These are phyloP conservation scores for Leptographium procerum DNA, from an alignment of 2,329 filamentous ascomycete species.

Conservation along the genomic window DNA sequence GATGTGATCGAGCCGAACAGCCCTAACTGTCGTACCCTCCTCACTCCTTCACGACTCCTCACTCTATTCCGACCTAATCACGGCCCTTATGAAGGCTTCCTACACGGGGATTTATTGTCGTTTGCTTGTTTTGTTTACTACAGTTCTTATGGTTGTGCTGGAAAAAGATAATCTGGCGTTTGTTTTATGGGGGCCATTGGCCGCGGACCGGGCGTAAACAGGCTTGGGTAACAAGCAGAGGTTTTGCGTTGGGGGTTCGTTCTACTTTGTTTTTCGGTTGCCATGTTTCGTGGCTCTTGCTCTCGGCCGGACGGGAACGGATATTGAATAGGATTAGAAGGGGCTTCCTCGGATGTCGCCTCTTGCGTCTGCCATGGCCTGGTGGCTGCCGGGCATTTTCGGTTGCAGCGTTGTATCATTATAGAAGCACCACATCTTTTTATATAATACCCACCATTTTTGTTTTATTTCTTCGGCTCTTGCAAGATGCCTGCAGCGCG, in stretches of 20 bases:
- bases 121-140: neutral
- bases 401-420: neutral
- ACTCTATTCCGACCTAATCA: neutral
- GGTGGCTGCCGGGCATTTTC: neutral
- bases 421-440: neutral
- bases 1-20: neutral
- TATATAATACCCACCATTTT: neutral
- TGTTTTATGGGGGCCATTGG: neutral
- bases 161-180: neutral
- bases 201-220: neutral
- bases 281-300: neutral
- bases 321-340: neutral
- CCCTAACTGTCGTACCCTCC: neutral
- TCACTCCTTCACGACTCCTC: no score
- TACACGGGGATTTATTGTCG: neutral
- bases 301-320: neutral
- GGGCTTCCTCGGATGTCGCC: neutral
- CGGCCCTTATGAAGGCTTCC: no score
- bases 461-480: neutral
- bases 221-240: neutral
- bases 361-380: neutral
- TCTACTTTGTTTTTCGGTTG: neutral
- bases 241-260: neutral
- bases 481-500: neutral
- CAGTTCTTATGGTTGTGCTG: neutral